These are phyloP conservation scores for Forsythia suspensa DNA, from an alignment of 257 asterid species.

Conservation along the genomic window DNA sequence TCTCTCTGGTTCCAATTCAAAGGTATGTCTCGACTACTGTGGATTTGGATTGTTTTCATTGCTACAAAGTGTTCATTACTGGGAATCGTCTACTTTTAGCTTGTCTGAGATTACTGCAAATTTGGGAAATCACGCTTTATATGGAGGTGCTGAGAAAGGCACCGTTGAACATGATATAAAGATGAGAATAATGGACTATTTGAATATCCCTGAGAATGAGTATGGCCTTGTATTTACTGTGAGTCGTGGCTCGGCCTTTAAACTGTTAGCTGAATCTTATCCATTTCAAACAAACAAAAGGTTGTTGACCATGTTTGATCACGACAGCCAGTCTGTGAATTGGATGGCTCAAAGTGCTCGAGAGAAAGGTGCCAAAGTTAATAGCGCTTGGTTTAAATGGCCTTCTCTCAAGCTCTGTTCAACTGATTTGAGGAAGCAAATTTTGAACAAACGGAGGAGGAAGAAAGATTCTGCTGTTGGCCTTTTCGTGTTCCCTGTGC, in stretches of 20 bases:
- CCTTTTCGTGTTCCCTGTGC: conserved; percentile 95
- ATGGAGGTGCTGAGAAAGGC: conserved; percentile 92
- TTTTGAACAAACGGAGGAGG: conserved; percentile 74
- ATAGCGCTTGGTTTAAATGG: conserved; percentile 98
- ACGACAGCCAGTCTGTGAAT: conserved; percentile 92
- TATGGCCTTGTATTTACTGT: conserved; percentile 98
- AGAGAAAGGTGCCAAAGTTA: conserved; percentile 94
- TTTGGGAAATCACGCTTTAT: conserved; percentile 93
- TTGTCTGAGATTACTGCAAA: conserved; percentile 96
- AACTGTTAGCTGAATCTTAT: conserved; percentile 85
- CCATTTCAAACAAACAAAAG: conserved; percentile 96
- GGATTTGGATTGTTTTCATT: conserved; percentile 99
- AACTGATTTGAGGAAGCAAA: conserved; percentile 89
- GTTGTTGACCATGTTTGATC: conserved; percentile 95
- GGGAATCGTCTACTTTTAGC: conserved; percentile 96
- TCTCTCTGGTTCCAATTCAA: conserved; percentile 56
- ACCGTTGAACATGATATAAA: conserved; percentile 87
- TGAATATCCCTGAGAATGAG: conserved; percentile 94
- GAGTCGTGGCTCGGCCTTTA: conserved; percentile 97
- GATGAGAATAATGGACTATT: conserved; percentile 84
- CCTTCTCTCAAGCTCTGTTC: conserved; percentile 96
- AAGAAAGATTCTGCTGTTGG: conserved; percentile 94
- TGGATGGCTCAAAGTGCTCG: conserved; percentile 98
- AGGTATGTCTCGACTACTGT: conserved; percentile 97
- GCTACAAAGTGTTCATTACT: conserved; percentile 88